Evolutionary conservation across 73 alveolate species (phyloP).

Genomic region (Blepharisma stoltei): DNA sequence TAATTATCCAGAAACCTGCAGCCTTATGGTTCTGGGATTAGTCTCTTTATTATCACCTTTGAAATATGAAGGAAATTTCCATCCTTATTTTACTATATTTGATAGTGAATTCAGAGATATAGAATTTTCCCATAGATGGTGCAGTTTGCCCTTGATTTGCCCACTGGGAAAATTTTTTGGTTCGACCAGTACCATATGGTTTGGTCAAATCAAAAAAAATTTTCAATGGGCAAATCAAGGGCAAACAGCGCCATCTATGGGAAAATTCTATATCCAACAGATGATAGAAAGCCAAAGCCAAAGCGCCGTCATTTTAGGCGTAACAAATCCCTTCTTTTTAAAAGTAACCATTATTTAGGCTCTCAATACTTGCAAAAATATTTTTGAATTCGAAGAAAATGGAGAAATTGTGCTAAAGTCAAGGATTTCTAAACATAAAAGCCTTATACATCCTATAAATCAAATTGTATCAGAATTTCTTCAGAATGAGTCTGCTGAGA

Average conservation of each 20-base stretch:
- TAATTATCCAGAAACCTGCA: conserved; percentile 19
- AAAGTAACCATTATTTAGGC: background rate
- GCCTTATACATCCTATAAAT: background rate
- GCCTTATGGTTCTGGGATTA: conserved; percentile 7
- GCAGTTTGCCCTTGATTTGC: too few relatives aligned
- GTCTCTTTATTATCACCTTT: conserved; percentile 26
- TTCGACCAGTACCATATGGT: too few relatives aligned
- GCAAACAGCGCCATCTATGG: too few relatives aligned
- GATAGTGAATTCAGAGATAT: conserved; percentile 8
- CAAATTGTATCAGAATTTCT: background rate
- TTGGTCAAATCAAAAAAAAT: too few relatives aligned
- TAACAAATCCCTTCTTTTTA: conserved; percentile 29
- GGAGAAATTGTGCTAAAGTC: background rate
- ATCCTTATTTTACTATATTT: conserved; percentile 35
- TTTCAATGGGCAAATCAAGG: too few relatives aligned
- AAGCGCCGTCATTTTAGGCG: conserved; percentile 20
- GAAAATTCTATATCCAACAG: too few relatives aligned
- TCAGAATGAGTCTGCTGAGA: background rate
- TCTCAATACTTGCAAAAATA: too few relatives aligned
- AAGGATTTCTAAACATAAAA: background rate
- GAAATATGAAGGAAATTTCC: conserved; percentile 24
- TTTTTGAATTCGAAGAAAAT: background rate
- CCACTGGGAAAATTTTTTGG: too few relatives aligned
- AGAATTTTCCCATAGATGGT: too few relatives aligned
- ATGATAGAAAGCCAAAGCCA: background rate